Conservation (phyloP, 2,329 filamentous ascomycete genomes). For the Trichoderma guizhouense region DNA sequence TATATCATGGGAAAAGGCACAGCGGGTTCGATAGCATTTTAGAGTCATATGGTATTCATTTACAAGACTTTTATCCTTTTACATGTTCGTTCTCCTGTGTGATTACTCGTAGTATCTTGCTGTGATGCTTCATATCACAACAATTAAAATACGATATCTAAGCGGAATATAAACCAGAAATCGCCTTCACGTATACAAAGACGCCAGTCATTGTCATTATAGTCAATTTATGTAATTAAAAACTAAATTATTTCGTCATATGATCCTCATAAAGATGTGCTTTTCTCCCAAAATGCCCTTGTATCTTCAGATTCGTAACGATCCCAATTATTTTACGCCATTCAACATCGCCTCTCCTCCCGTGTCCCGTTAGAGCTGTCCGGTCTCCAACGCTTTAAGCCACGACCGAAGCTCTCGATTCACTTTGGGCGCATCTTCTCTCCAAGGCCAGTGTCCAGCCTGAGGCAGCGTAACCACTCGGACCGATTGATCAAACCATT, state of each 20-base stretch:
- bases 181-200: too few species aligned
- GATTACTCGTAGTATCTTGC: neutral
- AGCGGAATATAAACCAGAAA: too few species aligned
- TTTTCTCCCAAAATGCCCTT: neutral
- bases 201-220: neutral
- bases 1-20: neutral
- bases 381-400: neutral
- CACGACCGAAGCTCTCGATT: neutral
- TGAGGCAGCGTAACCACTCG: neutral
- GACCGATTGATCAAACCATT: neutral
- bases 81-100: neutral
- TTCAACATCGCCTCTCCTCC: neutral
- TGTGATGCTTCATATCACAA: too few species aligned
- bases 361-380: neutral
- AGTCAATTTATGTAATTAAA: neutral
- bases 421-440: neutral
- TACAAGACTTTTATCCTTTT: neutral
- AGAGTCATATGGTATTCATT: neutral
- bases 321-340: neutral
- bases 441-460: neutral
- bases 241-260: neutral
- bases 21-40: slow-evolving; percentile 1
- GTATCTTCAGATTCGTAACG: neutral
- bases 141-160: too few species aligned
- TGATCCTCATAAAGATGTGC: neutral